These are phyloP conservation scores for Trametes polyzona DNA, from an alignment of 1,284 basidiomycete species.

Conservation along the genomic window DNA sequence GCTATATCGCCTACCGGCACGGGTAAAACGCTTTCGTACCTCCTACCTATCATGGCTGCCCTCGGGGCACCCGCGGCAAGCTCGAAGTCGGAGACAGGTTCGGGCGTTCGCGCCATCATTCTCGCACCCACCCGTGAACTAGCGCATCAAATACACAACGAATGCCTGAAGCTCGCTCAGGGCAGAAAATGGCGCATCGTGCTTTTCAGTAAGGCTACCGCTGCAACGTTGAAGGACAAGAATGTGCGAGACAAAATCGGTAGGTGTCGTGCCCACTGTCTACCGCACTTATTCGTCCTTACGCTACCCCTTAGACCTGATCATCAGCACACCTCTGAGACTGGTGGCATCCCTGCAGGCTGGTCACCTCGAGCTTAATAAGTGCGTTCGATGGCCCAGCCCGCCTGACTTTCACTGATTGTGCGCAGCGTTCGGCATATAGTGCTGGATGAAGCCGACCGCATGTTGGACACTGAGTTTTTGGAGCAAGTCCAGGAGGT, in stretches of 20 bases:
- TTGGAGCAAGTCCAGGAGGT: slow-evolving; percentile 90
- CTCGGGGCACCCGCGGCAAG: slow-evolving; percentile 65
- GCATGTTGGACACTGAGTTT: slow-evolving; percentile 90
- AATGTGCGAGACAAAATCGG: slow-evolving; percentile 74
- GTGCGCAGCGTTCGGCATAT: slow-evolving; percentile 75
- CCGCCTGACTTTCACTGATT: slow-evolving; percentile 17
- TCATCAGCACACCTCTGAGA: slow-evolving; percentile 82
- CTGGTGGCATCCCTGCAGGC: slow-evolving; percentile 76
- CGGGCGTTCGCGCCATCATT: slow-evolving; percentile 79
- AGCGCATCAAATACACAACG: slow-evolving; percentile 95
- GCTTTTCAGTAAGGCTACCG: slow-evolving; percentile 86
- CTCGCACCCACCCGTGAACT: slow-evolving; percentile 94
- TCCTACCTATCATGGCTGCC: slow-evolving; percentile 77
- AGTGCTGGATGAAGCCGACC: slow-evolving; percentile 90
- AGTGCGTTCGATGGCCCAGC: slow-evolving; percentile 52
- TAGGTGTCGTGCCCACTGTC: slow-evolving; percentile 39
- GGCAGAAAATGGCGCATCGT: slow-evolving; percentile 86
- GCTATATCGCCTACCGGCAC: slow-evolving; percentile 95
- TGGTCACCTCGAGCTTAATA: slow-evolving; percentile 66
- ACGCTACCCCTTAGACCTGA: slow-evolving; percentile 56
- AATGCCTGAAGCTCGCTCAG: slow-evolving; percentile 82
- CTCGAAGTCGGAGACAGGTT: slow-evolving; percentile 47
- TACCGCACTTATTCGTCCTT: neutral
- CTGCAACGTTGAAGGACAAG: slow-evolving; percentile 72
- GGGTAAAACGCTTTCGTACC: slow-evolving; percentile 91